Conservation (phyloP, 768 basidiomycete species). For the Lactifluus echinatus region DNA sequence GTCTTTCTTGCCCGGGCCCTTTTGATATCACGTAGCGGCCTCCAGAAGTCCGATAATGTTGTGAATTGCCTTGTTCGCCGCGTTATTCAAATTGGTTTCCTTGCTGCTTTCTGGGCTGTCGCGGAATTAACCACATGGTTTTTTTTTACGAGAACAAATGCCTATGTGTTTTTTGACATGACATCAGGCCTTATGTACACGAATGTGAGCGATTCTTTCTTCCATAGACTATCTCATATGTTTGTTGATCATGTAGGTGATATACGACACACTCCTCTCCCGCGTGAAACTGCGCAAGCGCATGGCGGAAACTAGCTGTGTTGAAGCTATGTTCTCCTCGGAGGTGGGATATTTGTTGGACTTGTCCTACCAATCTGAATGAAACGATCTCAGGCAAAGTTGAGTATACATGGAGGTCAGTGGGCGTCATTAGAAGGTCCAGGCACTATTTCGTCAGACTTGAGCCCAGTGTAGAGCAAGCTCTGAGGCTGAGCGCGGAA, state of each 20-base stretch:
- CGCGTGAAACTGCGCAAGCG: neutral
- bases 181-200: constrained; percentile 7
- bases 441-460: too few relatives aligned
- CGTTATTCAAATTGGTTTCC: neutral
- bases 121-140: neutral
- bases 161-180: neutral
- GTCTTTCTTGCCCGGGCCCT: neutral
- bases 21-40: neutral
- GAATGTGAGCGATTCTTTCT: neutral
- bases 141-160: neutral
- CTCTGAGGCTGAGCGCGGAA: too few relatives aligned
- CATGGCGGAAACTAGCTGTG: neutral
- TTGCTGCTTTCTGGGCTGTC: neutral
- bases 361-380: neutral
- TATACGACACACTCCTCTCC: neutral
- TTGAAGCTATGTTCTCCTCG: neutral
- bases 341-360: neutral
- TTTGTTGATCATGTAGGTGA: too few relatives aligned
- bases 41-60: neutral
- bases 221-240: too few relatives aligned
- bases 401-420: too few relatives aligned
- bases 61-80: neutral
- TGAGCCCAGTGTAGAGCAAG: too few relatives aligned
- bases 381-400: neutral
- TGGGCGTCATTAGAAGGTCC: too few relatives aligned